phyloP scores from a whole-genome alignment of 2,329 filamentous ascomycete species.

The Ramichloridium luteum region DNA sequence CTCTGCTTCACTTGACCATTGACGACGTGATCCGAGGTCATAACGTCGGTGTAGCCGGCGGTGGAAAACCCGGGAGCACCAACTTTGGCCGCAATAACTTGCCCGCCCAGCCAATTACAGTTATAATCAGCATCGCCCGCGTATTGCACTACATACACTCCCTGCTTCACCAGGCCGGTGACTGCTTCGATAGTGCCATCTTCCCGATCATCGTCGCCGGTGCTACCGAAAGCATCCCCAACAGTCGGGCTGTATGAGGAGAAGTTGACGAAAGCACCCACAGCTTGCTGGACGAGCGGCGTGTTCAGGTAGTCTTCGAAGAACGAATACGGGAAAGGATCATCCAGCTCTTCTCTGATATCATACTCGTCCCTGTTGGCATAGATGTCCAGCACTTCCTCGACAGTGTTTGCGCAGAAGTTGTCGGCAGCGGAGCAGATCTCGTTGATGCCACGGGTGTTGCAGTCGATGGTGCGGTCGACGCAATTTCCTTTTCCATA shows the following conservation, averaged over 20 bases:
- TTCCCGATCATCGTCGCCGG: constrained; percentile 39
- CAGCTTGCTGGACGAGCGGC: constrained; percentile 40
- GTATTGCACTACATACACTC: constrained; percentile 32
- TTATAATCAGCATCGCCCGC: constrained; percentile 39
- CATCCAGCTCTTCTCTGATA: constrained; percentile 42
- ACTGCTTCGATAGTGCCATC: constrained; percentile 32
- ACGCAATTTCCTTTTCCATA: constrained; percentile 50
- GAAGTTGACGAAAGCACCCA: constrained; percentile 50
- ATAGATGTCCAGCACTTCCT: too few species aligned
- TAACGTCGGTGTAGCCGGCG: constrained; percentile 38
- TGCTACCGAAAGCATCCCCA: constrained; percentile 32
- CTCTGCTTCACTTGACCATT: constrained; percentile 43
- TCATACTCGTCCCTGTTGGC: constrained; percentile 49
- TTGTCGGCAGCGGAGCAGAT: constrained; percentile 43
- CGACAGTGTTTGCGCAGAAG: too few species aligned
- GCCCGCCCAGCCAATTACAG: constrained; percentile 36
- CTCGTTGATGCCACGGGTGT: constrained; percentile 36
- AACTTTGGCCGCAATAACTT: constrained; percentile 30
- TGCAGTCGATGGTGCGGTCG: constrained; percentile 45
- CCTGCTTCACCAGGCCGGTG: constrained; percentile 27
- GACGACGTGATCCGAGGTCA: constrained; percentile 32
- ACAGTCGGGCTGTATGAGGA: constrained; percentile 35
- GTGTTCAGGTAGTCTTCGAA: constrained; percentile 48
- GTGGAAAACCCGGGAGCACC: constrained; percentile 29
- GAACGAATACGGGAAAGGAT: constrained; percentile 43